Base-by-base conservation (phyloP, 345 rosid genomes). In the Gossypium herbaceum region DNA sequence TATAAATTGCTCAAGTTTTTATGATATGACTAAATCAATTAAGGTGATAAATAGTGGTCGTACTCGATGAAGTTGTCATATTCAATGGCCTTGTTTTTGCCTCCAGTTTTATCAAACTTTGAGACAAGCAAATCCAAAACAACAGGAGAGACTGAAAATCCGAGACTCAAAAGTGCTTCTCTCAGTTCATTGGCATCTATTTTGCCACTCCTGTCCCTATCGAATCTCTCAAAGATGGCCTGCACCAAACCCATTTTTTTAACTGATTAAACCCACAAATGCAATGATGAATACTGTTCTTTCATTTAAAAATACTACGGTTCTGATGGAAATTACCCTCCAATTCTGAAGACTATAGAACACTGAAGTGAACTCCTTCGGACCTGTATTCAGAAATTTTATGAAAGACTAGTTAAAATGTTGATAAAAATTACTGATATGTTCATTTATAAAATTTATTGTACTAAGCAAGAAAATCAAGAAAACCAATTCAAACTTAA, bases 41-140 rank as follows among this genome's bases (percentile, higher is more conserved):
- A 55, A 19, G 41, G 41, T 5, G 41, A 34, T 34, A 34, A 34
- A 34, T 34, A 34, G 41, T 45, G 66, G 68, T 81, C 92, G 8
- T 85, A 94, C 97, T 94, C 98, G 19, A 94, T 93, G 87, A 94
- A 94, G 81, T 91, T 92, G 75, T 95, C 99, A 73, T 95, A 93
- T 85, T 93, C 98, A 50, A 95, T 87, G 63, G 94, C 94, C 77
- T 27, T 90, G 75, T 57, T 79, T 82, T 67, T 85, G 75, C 96
- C 98, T 44, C 95, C 98, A 0, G 84, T 87, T 79, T 93, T 92
- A 62, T 92, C 97, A 25, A 86, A 94, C 84, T 94, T 94, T 9
- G 95, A 84, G 27, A 92, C 94, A 2, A 94, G 83, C 82, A 94
- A 81, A 66, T 94, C 95, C 74, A 94, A 67, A 24, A 94, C 81